A percentile compares a stretch with the other conserved stretches of the same genome.
These are phyloP conservation scores for Paramecium sonneborni DNA, from an alignment of 73 alveolate species.

Conservation along the genomic window DNA sequence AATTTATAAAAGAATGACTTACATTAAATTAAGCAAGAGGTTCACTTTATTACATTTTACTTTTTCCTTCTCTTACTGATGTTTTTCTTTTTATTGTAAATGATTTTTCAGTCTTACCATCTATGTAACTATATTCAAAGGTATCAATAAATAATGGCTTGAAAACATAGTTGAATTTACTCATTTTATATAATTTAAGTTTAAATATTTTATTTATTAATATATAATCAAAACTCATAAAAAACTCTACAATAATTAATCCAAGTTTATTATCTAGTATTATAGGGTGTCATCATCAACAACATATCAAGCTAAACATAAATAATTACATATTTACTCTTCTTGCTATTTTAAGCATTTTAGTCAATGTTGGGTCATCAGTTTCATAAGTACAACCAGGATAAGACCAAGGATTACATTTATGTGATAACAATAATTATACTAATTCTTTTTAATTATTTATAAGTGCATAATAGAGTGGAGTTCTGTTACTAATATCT, in stretches of 20 bases:
- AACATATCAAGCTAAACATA: not conserved
- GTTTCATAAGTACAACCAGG: not conserved
- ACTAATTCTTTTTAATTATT: slow-evolving; percentile 11
- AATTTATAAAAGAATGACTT: not conserved
- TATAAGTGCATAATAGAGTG: slow-evolving; percentile 18
- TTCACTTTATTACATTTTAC: not conserved
- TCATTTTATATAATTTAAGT: not conserved
- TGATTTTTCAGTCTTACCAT: not conserved
- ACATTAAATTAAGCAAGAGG: not conserved
- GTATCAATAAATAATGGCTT: not conserved
- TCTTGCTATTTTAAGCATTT: slow-evolving; percentile 14
- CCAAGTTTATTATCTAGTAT: not conserved
- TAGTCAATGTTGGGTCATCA: not conserved
- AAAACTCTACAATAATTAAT: not conserved
- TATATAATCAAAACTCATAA: not conserved
- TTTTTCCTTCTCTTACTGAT: not conserved
- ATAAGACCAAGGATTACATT: slow-evolving; percentile 45
- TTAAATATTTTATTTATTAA: not conserved
- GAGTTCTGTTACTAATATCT: slow-evolving; percentile 46
- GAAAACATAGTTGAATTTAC: not conserved
- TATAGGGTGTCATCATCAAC: slow-evolving; percentile 27
- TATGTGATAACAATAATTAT: not conserved
- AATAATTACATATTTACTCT: not conserved
- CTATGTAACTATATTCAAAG: not conserved
- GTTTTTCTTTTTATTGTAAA: not conserved